Evolutionary conservation across 495 filamentous ascomycete genomes (phyloP), one percentile per base, ranked within the genome.

Genomic region (Penicillium soppii): DNA sequence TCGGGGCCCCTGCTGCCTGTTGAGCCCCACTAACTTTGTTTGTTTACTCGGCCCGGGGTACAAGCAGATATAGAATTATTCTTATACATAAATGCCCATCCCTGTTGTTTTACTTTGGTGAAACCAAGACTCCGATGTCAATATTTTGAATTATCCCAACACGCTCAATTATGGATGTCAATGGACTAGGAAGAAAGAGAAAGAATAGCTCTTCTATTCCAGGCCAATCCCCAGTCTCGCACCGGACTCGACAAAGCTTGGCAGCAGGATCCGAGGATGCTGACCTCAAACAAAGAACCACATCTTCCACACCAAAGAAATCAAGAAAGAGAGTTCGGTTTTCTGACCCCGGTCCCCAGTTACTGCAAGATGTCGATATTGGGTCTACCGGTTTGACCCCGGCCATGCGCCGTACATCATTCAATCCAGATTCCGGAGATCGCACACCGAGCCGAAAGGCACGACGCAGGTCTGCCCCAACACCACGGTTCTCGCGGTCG

Each of bases 321-420:
- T 43, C 73, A 9, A 80, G 78, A 56, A 89, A 89, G 59, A 78
- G 75, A 56, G 85, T 87, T 37, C 83, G 88, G 22, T 89, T 89
- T 65, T 90, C 87, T 0, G 85, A 90, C 44, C 85, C 85, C 5
- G 85, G 83, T 3, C 82, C 81, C 23, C 63, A 62, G 12, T 19
- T 49, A 8, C 50, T 63, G 41, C 69, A 65, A 23, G 61, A 65
- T 19, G 52, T 47, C 15, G 52, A 56, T 5, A 47, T 55, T 19
- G 53, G 63, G 35, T 80, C 84, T 2, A 89, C 86, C 0, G 86
- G 87, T 12, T 65, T 92, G 19, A 91, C 87, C 2, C 87, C 87
- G 1, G 78, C 85, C 43, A 70, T 90, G 45, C 68, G 70, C 9
- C 80, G 83, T 15, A 78, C 86, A 1, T 82, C 77, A 0, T 73